phyloP scores from a whole-genome alignment of 2,329 filamentous ascomycete genomes.

The Fusarium nygamai region DNA sequence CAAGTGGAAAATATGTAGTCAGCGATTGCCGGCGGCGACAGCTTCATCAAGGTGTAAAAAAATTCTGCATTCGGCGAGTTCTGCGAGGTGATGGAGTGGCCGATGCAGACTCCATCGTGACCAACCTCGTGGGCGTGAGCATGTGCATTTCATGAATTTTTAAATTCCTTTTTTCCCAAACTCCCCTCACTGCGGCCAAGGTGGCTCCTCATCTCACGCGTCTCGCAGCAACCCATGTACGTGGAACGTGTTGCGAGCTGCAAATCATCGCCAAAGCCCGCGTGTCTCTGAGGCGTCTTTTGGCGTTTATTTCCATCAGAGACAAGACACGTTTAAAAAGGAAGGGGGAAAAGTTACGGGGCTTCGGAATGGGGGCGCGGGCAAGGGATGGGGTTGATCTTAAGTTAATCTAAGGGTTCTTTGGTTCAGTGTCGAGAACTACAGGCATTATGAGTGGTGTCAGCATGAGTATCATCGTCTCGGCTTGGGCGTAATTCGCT shows the following conservation, averaged over 20 bases:
- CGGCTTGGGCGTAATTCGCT: constrained; percentile 25
- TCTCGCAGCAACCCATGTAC: constrained; percentile 44
- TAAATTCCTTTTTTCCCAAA: constrained; percentile 11
- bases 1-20: constrained; percentile 14
- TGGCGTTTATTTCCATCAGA: constrained; percentile 32
- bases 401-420: constrained; percentile 18
- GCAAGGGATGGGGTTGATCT: constrained; percentile 33
- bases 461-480: constrained; percentile 24
- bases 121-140: constrained; percentile 25
- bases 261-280: constrained; percentile 37
- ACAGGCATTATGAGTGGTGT: constrained; percentile 22
- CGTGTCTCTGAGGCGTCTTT: constrained; percentile 33
- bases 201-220: constrained; percentile 39
- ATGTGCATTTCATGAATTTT: constrained; percentile 17
- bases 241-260: constrained; percentile 41
- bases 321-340: constrained; percentile 32
- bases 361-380: constrained; percentile 33
- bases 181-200: constrained; percentile 31
- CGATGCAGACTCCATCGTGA: constrained; percentile 33
- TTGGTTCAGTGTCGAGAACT: constrained; percentile 14
- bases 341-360: constrained; percentile 27
- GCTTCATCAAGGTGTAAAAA: constrained; percentile 27
- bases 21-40: constrained; percentile 24
- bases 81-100: constrained; percentile 32
- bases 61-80: constrained; percentile 24